phyloP scores from a whole-genome alignment of 345 rosid species.

The Rubroshorea leprosula region DNA sequence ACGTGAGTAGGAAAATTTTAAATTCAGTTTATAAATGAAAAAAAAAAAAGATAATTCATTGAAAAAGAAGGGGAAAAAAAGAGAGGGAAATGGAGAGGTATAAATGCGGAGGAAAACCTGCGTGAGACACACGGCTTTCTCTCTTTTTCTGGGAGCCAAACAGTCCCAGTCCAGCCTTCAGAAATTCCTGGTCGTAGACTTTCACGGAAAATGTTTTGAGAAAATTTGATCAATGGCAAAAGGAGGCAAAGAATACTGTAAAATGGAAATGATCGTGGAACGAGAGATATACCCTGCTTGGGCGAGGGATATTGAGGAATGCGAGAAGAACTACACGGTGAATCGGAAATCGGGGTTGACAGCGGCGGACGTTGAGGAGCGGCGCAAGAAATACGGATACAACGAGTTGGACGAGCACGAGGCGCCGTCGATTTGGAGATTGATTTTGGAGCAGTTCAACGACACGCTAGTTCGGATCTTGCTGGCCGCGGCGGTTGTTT shows the following conservation, averaged over 20 bases:
- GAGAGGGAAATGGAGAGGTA: too few relatives aligned
- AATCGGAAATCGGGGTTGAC: conserved; percentile 31
- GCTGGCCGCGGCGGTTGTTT: conserved; percentile 49
- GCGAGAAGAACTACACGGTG: conserved; percentile 40
- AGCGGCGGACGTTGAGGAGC: conserved; percentile 29
- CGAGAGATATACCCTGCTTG: conserved; percentile 44
- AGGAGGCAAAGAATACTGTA: conserved; percentile 40
- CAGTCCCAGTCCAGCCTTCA: neutral
- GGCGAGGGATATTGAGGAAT: conserved; percentile 43
- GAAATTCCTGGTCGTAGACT: too few relatives aligned
- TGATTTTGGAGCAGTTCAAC: conserved; percentile 54
- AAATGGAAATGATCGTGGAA: conserved; percentile 9
- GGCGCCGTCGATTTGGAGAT: conserved; percentile 42
- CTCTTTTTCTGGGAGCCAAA: neutral
- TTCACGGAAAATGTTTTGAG: too few relatives aligned
- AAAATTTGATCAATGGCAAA: conserved; percentile 35
- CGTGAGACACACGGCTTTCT: neutral
- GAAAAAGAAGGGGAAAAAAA: too few relatives aligned
- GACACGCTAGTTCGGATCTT: conserved; percentile 60
- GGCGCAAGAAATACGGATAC: conserved; percentile 39
- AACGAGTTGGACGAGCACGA: conserved; percentile 63
- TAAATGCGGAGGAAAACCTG: too few relatives aligned
- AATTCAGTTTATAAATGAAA: too few relatives aligned
- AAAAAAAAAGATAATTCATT: too few relatives aligned
- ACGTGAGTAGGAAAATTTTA: too few relatives aligned